Conservation (phyloP, 23 red algal species). For the Gracilaria domingensis region DNA sequence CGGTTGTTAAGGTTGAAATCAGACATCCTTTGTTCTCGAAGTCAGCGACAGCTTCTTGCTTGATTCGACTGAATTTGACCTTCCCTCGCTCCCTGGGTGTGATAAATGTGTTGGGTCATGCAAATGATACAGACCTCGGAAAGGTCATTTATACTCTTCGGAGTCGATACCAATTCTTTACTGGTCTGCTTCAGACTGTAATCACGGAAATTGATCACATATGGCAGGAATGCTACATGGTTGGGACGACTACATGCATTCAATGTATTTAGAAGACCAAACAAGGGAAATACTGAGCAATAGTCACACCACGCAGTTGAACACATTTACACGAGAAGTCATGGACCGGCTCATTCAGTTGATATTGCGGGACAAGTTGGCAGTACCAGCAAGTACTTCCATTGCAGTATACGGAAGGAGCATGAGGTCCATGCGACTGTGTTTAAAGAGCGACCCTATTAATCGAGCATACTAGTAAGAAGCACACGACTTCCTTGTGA, state of each 20-base stretch:
- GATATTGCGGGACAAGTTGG: background rate
- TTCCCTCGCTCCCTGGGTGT: background rate
- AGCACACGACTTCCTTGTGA: background rate
- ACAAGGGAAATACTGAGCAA: background rate
- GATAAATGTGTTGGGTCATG: background rate
- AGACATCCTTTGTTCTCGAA: background rate
- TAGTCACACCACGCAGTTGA: background rate
- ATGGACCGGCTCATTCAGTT: background rate
- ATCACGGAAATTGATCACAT: background rate
- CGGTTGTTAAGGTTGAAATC: conserved; percentile 35
- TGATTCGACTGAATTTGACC: background rate
- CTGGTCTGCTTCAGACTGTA: conserved; percentile 4
- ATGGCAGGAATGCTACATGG: background rate
- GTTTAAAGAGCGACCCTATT: background rate
- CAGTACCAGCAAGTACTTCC: background rate
- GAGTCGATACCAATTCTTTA: background rate
- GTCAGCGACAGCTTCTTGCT: background rate
- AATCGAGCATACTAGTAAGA: background rate
- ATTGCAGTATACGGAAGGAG: background rate
- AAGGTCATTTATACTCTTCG: conserved; percentile 7
- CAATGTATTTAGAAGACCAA: background rate
- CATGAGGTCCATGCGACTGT: background rate
- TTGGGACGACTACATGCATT: background rate
- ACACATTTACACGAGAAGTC: background rate
- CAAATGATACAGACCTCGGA: background rate